Conservation (phyloP, 768 basidiomycete species). For the Termitomyces sp. region DNA sequence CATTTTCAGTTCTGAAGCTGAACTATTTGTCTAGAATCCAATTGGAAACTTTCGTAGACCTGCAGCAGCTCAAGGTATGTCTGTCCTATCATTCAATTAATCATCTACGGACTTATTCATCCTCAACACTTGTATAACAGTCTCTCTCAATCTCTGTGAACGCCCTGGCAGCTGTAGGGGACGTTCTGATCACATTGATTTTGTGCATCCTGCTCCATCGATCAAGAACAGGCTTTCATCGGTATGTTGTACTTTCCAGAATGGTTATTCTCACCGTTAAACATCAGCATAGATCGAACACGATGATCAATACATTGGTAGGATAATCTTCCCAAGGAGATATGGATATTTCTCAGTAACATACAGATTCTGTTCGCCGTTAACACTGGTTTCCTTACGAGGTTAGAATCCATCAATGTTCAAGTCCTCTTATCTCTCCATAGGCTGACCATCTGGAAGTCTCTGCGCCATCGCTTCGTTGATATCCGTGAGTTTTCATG, state of each 20-base stretch:
- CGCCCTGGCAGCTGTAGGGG: slow-evolving; percentile 40
- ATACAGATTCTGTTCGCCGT: slow-evolving; percentile 41
- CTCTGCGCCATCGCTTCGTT: slow-evolving; percentile 54
- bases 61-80: slow-evolving; percentile 33
- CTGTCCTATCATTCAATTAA: neutral
- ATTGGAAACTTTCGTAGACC: slow-evolving; percentile 30
- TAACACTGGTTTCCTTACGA: slow-evolving; percentile 37
- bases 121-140: slow-evolving; percentile 17
- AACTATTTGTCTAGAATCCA: slow-evolving; percentile 17
- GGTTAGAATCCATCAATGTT: slow-evolving; percentile 11
- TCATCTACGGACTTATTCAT: neutral
- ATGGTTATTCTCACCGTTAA: neutral
- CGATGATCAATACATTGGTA: slow-evolving; percentile 43
- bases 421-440: neutral
- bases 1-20: neutral
- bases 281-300: slow-evolving; percentile 33
- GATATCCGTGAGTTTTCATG: slow-evolving; percentile 38
- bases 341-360: neutral
- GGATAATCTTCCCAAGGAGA: slow-evolving; percentile 7
- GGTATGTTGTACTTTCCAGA: slow-evolving; percentile 20
- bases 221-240: slow-evolving; percentile 45
- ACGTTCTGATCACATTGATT: slow-evolving; percentile 41
- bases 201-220: slow-evolving; percentile 38
- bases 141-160: slow-evolving; percentile 41
- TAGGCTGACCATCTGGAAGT: slow-evolving; percentile 23